phyloP scores from a whole-genome alignment of 176 grass and related monocot species.

The Eleusine coracana region DNA sequence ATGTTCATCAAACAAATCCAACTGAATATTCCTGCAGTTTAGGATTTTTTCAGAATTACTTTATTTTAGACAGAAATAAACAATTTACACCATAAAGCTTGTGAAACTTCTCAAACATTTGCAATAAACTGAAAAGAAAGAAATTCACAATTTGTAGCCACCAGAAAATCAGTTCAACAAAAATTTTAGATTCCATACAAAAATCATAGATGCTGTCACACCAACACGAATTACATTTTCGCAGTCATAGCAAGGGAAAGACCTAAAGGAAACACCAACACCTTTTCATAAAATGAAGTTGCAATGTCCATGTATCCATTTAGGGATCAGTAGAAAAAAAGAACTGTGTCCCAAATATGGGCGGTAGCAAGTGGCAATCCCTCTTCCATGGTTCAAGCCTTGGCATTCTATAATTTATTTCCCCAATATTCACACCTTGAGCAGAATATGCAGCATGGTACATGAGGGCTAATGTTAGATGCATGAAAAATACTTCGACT shows the following conservation, averaged over 20 bases:
- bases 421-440: not conserved
- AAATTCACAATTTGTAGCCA: not conserved
- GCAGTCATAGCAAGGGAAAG: not conserved
- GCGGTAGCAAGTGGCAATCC: not conserved
- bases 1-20: not conserved
- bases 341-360: not conserved
- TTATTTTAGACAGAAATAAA: conserved; percentile 5
- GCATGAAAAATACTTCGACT: not conserved
- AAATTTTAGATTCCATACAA: not conserved
- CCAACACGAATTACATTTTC: not conserved
- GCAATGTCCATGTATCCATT: not conserved
- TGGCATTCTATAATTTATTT: not conserved
- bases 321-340: not conserved
- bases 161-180: conserved; percentile 11
- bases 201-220: not conserved
- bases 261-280: not conserved
- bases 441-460: conserved; percentile 6
- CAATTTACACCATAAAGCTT: not conserved
- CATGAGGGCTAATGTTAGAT: not conserved
- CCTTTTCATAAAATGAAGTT: not conserved
- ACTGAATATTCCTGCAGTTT: not conserved
- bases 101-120: not conserved
- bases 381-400: conserved; percentile 1
- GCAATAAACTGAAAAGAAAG: not conserved
- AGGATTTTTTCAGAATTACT: not conserved